These are phyloP conservation scores for Hyphodiscus hymeniophilus DNA, from an alignment of 495 filamentous ascomycete species.

Conservation along the genomic window DNA sequence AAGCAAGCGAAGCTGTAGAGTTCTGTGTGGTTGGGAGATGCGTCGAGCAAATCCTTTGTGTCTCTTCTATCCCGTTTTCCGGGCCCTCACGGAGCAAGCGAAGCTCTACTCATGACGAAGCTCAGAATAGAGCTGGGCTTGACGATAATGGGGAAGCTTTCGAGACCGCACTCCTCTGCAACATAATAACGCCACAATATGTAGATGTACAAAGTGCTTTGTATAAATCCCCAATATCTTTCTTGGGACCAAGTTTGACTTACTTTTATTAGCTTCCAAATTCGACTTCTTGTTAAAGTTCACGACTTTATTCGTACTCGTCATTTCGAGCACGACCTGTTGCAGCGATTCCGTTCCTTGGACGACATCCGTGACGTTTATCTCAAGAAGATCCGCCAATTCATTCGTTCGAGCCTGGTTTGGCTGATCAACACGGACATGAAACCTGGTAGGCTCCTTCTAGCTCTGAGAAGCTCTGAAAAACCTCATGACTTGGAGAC, in stretches of 20 bases:
- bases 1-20: conserved; percentile 4
- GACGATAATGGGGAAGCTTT: background rate
- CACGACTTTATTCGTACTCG: conserved; percentile 4
- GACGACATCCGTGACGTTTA: conserved; percentile 1
- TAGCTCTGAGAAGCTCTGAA: background rate
- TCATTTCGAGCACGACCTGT: conserved; percentile 1
- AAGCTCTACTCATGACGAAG: background rate
- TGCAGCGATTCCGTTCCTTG: conserved; percentile 1
- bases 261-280: conserved; percentile 4
- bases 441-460: background rate
- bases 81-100: background rate
- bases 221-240: background rate
- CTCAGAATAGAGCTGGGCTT: background rate
- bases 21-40: conserved; percentile 10
- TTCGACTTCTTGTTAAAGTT: conserved; percentile 10
- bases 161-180: conserved; percentile 6
- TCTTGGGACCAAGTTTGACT: background rate
- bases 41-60: conserved; percentile 12
- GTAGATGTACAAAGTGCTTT: conserved; percentile 13
- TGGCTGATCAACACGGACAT: conserved; percentile 9
- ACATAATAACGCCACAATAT: conserved; percentile 9
- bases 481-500: background rate
- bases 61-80: conserved; percentile 6
- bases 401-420: background rate
- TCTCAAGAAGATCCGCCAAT: background rate